Conservation (phyloP, 495 filamentous ascomycete genomes). For the Choiromyces venosus region DNA sequence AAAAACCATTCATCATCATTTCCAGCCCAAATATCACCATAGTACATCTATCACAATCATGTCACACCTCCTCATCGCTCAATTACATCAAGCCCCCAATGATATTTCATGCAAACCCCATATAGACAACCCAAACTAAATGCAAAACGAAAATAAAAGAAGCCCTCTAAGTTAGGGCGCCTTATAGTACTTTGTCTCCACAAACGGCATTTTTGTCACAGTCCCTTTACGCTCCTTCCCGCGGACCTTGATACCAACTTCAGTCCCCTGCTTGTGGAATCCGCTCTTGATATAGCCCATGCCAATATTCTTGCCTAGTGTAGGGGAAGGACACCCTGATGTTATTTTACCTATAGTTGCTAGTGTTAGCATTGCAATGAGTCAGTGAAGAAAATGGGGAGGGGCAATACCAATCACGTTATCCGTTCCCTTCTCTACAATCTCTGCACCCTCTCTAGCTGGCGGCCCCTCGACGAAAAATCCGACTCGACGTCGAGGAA, state of each 20-base stretch:
- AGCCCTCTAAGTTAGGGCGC: slow-evolving; percentile 18
- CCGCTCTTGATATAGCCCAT: slow-evolving; percentile 91
- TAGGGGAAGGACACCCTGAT: slow-evolving; percentile 82
- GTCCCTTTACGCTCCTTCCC: slow-evolving; percentile 73
- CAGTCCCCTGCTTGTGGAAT: slow-evolving; percentile 78
- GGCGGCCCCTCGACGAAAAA: slow-evolving; percentile 80
- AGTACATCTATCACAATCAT: background rate
- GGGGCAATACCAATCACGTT: slow-evolving; percentile 49
- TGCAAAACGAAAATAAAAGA: background rate
- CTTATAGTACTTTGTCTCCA: slow-evolving; percentile 71
- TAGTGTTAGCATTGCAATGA: slow-evolving; percentile 33
- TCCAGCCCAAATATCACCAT: background rate
- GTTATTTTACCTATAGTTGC: slow-evolving; percentile 60
- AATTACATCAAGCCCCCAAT: background rate
- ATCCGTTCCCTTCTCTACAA: slow-evolving; percentile 55
- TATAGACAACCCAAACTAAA: background rate
- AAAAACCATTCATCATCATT: background rate
- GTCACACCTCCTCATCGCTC: background rate
- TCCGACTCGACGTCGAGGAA: slow-evolving; percentile 69
- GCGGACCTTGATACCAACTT: slow-evolving; percentile 71
- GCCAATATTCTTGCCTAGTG: slow-evolving; percentile 79
- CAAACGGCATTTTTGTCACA: slow-evolving; percentile 91
- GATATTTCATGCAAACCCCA: background rate
- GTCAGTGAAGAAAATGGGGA: slow-evolving; percentile 34
- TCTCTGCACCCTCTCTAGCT: slow-evolving; percentile 79